Conservation (phyloP, 768 basidiomycete genomes). For the Agrocybe pediades region DNA sequence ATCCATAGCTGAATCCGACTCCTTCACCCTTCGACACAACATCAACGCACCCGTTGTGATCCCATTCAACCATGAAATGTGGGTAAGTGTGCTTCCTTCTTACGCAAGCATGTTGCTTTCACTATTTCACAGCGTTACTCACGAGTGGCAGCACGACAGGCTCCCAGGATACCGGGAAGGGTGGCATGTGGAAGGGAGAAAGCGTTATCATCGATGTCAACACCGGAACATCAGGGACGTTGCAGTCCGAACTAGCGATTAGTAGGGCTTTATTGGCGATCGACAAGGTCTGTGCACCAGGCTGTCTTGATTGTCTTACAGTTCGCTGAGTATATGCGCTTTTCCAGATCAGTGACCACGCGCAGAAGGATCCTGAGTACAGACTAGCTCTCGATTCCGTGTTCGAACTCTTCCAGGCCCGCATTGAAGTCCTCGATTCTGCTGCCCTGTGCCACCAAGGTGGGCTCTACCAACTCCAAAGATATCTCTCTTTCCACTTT, state of each 20-base stretch:
- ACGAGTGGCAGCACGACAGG: slow-evolving; percentile 64
- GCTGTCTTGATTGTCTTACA: neutral
- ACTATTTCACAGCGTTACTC: too few relatives aligned
- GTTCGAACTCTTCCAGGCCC: slow-evolving; percentile 57
- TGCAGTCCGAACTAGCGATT: slow-evolving; percentile 41
- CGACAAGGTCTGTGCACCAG: slow-evolving; percentile 44
- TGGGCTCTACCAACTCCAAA: slow-evolving; percentile 31
- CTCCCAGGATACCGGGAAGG: slow-evolving; percentile 69
- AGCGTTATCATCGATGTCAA: slow-evolving; percentile 57
- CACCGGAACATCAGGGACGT: slow-evolving; percentile 44
- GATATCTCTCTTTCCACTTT: slow-evolving; percentile 49
- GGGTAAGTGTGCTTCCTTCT: too few relatives aligned
- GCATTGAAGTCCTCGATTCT: slow-evolving; percentile 54
- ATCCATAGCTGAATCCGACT: too few relatives aligned
- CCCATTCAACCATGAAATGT: too few relatives aligned
- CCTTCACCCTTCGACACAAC: too few relatives aligned
- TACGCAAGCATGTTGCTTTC: too few relatives aligned
- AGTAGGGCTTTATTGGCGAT: slow-evolving; percentile 54
- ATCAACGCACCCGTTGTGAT: too few relatives aligned
- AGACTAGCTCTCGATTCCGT: slow-evolving; percentile 57
- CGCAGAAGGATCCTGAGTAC: slow-evolving; percentile 62
- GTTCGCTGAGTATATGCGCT: neutral
- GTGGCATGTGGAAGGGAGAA: slow-evolving; percentile 54
- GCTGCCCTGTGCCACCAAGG: slow-evolving; percentile 39
- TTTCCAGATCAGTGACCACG: slow-evolving; percentile 60